phyloP scores from a whole-genome alignment of 1,139 yeast genomes.

The Diutina rugosa region DNA sequence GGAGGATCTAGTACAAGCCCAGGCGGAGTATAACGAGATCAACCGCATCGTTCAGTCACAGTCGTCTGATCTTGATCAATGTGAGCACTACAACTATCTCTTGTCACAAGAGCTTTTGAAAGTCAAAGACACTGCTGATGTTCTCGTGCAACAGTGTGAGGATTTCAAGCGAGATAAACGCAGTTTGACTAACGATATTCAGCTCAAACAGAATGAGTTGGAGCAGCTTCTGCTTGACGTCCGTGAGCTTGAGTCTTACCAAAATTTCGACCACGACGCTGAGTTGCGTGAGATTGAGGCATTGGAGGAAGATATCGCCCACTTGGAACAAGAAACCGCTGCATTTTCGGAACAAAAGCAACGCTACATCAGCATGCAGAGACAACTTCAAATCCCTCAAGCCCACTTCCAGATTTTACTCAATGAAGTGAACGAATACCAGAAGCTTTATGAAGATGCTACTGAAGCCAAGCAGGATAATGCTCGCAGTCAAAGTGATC shows the following conservation, averaged over 20 bases:
- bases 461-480: background rate
- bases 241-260: background rate
- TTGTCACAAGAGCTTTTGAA: background rate
- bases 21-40: background rate
- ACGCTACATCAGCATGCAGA: background rate
- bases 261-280: background rate
- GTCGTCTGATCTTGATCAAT: background rate
- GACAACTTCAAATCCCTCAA: background rate
- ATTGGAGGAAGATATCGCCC: background rate
- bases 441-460: background rate
- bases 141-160: background rate
- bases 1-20: background rate
- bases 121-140: background rate
- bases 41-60: background rate
- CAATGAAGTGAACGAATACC: background rate
- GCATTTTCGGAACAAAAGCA: background rate
- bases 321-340: background rate
- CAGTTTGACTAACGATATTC: background rate
- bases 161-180: background rate
- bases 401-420: background rate
- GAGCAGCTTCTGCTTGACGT: background rate
- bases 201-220: background rate
- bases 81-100: background rate
- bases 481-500: background rate
- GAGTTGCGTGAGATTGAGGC: background rate